Conservation (phyloP, 2,329 filamentous ascomycete genomes). For the Colletotrichum cereale region DNA sequence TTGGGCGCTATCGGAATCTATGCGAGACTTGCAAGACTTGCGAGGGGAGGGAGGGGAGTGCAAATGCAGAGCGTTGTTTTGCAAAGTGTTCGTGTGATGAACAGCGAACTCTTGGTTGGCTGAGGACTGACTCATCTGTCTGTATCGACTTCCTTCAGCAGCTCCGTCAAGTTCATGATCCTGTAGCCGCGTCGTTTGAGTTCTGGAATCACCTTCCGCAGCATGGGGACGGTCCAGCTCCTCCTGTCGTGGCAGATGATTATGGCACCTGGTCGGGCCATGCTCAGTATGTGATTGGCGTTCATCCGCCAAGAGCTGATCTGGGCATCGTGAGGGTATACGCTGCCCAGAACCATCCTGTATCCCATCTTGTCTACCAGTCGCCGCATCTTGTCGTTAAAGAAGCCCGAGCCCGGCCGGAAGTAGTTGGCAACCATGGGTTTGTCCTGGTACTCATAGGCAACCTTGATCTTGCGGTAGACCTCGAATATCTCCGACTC, state of each 20-base stretch:
- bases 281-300: constrained; percentile 82
- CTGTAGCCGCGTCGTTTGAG: constrained; percentile 77
- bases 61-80: neutral
- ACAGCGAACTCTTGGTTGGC: neutral
- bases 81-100: neutral
- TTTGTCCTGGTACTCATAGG: constrained; percentile 64
- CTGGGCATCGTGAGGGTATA: constrained; percentile 95
- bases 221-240: constrained; percentile 86
- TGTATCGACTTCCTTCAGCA: constrained; percentile 61
- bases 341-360: constrained; percentile 80
- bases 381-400: constrained; percentile 76
- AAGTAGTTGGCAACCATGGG: constrained; percentile 73
- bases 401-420: constrained; percentile 87
- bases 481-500: constrained; percentile 74
- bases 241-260: constrained; percentile 89
- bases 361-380: constrained; percentile 73
- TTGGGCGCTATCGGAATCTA: neutral
- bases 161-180: constrained; percentile 77
- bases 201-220: constrained; percentile 78
- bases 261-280: constrained; percentile 81
- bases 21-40: neutral
- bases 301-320: constrained; percentile 78
- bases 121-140: constrained; percentile 29
- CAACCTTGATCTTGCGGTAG: constrained; percentile 68
- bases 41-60: neutral